These are phyloP conservation scores for Pisolithus marmoratus DNA, from an alignment of 768 basidiomycete genomes.

Conservation along the genomic window DNA sequence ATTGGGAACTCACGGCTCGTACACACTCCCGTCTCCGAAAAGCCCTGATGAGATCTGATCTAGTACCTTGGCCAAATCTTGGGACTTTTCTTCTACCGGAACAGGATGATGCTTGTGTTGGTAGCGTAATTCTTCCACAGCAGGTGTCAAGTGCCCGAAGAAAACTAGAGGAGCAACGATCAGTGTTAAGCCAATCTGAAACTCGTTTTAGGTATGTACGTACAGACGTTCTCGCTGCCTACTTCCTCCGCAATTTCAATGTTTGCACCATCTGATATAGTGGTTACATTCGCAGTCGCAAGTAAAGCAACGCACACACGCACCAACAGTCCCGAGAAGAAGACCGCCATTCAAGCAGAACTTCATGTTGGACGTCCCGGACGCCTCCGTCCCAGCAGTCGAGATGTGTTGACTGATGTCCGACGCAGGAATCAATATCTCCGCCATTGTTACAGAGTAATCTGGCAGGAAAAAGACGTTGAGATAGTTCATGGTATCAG, in stretches of 20 bases:
- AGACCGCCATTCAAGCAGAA: conserved; percentile 90
- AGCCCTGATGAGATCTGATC: conserved; percentile 68
- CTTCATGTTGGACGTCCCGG: conserved; percentile 81
- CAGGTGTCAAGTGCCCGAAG: conserved; percentile 84
- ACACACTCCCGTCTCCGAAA: conserved; percentile 78
- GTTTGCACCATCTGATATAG: conserved; percentile 74
- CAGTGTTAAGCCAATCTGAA: neutral
- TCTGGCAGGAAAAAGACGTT: conserved; percentile 94
- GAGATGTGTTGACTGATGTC: conserved; percentile 97
- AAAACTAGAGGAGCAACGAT: conserved; percentile 53
- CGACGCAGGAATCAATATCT: conserved; percentile 83
- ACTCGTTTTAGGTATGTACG: conserved; percentile 31
- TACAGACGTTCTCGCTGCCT: conserved; percentile 88
- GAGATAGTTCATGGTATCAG: conserved; percentile 82
- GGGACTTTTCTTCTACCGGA: conserved; percentile 78
- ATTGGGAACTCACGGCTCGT: conserved; percentile 67
- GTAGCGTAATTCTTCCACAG: conserved; percentile 81
- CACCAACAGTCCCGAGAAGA: conserved; percentile 75
- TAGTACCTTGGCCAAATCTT: conserved; percentile 73
- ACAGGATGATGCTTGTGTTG: conserved; percentile 81
- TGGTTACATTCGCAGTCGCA: neutral
- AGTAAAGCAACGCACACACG: conserved; percentile 14
- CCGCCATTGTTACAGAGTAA: conserved; percentile 82
- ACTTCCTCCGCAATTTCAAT: conserved; percentile 97
- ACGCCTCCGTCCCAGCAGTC: conserved; percentile 92